Conservation (phyloP, 805 yeast species). For the Wickerhamiella vanderwaltii region DNA sequence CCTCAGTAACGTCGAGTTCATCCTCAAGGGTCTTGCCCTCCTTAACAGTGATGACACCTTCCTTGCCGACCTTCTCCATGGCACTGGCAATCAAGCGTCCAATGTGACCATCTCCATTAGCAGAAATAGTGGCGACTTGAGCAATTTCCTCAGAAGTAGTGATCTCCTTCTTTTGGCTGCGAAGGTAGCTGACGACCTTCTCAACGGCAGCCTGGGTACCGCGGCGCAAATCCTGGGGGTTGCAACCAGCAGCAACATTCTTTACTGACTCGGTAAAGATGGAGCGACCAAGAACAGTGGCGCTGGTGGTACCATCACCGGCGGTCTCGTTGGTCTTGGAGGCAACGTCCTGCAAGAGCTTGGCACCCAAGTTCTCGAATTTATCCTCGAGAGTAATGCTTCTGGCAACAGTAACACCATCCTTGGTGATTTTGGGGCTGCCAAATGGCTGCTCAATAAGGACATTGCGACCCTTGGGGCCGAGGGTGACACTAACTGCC, state of each 20-base stretch:
- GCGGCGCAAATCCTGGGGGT: conserved; percentile 95
- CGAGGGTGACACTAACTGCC: conserved; percentile 92
- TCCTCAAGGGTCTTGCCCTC: conserved; percentile 96
- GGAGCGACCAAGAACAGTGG: conserved; percentile 91
- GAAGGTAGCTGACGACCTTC: conserved; percentile 76
- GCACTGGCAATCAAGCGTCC: conserved; percentile 87
- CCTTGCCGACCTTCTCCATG: conserved; percentile 98
- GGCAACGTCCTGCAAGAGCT: conserved; percentile 90
- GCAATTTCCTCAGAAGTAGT: conserved; percentile 92
- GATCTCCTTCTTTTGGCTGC: conserved; percentile 78
- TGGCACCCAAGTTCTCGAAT: conserved; percentile 94
- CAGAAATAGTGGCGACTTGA: conserved; percentile 95
- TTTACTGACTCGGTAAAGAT: conserved; percentile 90
- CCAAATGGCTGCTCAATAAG: conserved; percentile 94
- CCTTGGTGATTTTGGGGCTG: conserved; percentile 96
- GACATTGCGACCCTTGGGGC: conserved; percentile 97
- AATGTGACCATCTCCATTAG: conserved; percentile 89
- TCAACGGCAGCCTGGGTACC: conserved; percentile 96
- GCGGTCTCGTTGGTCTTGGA: conserved; percentile 94
- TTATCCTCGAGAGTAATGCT: conserved; percentile 73
- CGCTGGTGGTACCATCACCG: conserved; percentile 98
- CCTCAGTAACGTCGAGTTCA: conserved; percentile 93
- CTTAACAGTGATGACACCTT: conserved; percentile 95
- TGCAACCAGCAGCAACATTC: conserved; percentile 97
- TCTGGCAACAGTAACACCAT: conserved; percentile 94